A percentile compares a stretch with the other conserved stretches of the same genome.
These are phyloP conservation scores for Ambrosia hybrid DNA, from an alignment of 140 eudicot genomes.

Conservation along the genomic window DNA sequence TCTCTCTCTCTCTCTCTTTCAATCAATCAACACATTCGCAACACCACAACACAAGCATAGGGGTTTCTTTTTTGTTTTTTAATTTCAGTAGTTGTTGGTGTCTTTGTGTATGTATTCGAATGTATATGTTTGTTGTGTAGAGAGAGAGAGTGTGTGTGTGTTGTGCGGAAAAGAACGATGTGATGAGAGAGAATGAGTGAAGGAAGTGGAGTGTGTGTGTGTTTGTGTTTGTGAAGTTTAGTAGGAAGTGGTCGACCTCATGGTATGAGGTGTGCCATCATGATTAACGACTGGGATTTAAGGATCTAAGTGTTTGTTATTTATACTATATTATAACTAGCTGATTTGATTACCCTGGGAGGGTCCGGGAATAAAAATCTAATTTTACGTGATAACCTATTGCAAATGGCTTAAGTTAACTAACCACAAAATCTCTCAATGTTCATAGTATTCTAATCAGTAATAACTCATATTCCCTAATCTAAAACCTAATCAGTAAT, in stretches of 20 bases:
- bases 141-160: not conserved
- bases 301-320: not conserved
- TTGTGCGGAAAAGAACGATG: conserved; percentile 8
- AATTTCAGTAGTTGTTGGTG: conserved; percentile 23
- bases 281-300: conserved; percentile 19
- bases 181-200: conserved; percentile 28
- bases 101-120: not conserved
- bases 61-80: conserved; percentile 18
- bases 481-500: too few relatives aligned
- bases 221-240: not conserved
- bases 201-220: conserved; percentile 8
- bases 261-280: not conserved
- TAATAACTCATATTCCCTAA: too few relatives aligned
- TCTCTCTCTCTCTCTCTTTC: not conserved
- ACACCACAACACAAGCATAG: not conserved
- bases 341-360: too few relatives aligned
- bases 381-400: too few relatives aligned
- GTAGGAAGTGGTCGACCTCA: conserved; percentile 26
- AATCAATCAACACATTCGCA: conserved; percentile 8
- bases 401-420: too few relatives aligned
- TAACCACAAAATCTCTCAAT: too few relatives aligned
- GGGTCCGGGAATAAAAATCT: too few relatives aligned
- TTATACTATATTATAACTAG: too few relatives aligned
- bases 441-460: too few relatives aligned
- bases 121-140: conserved; percentile 15